Conservation (phyloP, 176 grass and related monocot species). For the Hordeum marinum region DNA sequence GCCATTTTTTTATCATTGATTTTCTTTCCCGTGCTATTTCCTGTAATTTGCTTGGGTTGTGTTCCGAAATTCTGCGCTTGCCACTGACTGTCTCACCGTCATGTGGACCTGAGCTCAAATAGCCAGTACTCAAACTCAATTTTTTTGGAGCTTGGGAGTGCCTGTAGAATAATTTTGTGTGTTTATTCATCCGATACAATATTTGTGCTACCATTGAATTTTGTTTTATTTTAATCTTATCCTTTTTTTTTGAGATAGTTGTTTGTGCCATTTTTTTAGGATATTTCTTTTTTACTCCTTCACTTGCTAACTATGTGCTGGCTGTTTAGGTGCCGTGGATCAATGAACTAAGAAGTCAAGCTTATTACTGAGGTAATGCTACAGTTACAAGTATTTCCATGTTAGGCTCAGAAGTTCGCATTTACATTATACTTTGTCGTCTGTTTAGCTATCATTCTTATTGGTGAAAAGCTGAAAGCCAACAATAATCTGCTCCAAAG, state of each 20-base stretch:
- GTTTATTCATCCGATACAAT: background rate
- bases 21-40: background rate
- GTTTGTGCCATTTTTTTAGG: background rate
- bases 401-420: background rate
- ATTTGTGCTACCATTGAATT: conserved; percentile 4
- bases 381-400: background rate
- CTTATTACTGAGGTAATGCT: conserved; percentile 7
- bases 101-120: background rate
- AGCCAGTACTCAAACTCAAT: background rate
- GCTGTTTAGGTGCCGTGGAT: conserved; percentile 88
- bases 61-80: background rate
- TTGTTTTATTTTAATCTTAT: conserved; percentile 9
- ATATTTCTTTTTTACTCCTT: conserved; percentile 19
- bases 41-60: background rate
- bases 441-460: background rate
- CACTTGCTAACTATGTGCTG: conserved; percentile 17
- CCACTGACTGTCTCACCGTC: background rate
- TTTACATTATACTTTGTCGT: background rate
- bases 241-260: background rate
- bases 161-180: background rate
- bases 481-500: background rate
- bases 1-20: background rate
- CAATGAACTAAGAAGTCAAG: conserved; percentile 77
- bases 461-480: background rate
- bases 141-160: background rate